Evolutionary conservation across 371 early-diverging fungal genomes (phyloP), one percentile per base, ranked within the genome.

Genomic region (Mucor circinelloides): DNA sequence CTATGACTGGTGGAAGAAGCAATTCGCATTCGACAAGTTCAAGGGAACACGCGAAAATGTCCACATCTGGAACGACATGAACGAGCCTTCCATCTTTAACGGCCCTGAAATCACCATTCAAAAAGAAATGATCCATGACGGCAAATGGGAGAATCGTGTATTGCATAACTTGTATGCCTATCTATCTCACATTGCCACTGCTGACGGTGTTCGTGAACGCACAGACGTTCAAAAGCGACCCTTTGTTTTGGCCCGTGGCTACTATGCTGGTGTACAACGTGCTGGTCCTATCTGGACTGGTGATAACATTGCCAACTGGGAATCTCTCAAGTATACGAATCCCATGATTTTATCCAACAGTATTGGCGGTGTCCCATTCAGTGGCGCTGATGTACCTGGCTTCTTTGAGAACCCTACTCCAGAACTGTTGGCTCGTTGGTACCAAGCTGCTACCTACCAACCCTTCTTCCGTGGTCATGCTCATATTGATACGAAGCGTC

Each of bases 381-480:
- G 84, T 17, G 97, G 97, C 60, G 95, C 95, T 57, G 95, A 97
- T 79, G 91, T 95, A 30, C 95, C 95, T 60, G 97, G 97, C 19
- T 97, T 97, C 84, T 95, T 97, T 77, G 89, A 88, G 21, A 94
- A 95, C 72, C 94, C 95, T 5, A 86, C 89, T 0, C 76, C 90
- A 2, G 95, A 95, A 40, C 74, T 97, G 4, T 75, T 94, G 60
- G 79, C 85, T 0, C 92, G 97, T 9, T 97, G 97, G 97, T 95
- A 94, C 72, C 96, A 95, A 78, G 81, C 91, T n/a, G 97, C 84
- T 38, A 89, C 89, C 6, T 93, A 90, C 80, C 94, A 95, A 65
- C 97, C 97, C 6, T 97, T 97, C 82, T 93, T 94, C 87, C 89
- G 97, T 63, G 97, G 87, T 1, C 97, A 97, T 79, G 95, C 96